These are phyloP conservation scores for Hemerocallis citrina DNA, from an alignment of 106 monocot genomes.

Conservation along the genomic window DNA sequence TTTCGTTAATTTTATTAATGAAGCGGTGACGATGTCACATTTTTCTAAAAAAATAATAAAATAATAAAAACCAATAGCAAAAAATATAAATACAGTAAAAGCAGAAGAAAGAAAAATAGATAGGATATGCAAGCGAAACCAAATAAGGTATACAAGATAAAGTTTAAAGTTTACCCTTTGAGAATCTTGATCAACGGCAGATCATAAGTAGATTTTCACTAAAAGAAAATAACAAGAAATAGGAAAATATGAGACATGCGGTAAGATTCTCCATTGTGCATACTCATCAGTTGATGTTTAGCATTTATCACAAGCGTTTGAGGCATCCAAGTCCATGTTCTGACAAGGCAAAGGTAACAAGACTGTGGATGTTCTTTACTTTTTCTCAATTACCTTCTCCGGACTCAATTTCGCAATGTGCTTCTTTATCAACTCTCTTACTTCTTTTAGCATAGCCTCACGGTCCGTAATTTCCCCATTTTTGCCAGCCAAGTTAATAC, in stretches of 20 bases:
- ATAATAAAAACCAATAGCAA: too few relatives aligned
- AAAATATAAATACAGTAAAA: neutral
- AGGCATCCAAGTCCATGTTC: conserved; percentile 18
- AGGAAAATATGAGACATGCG: conserved; percentile 7
- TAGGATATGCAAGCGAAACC: neutral
- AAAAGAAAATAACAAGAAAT: neutral
- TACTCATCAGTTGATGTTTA: conserved; percentile 7
- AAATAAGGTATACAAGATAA: neutral
- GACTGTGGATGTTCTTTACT: neutral
- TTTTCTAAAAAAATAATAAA: too few relatives aligned
- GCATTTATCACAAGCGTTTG: conserved; percentile 10
- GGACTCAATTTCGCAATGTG: conserved; percentile 14
- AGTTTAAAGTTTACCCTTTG: neutral
- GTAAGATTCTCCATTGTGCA: conserved; percentile 4
- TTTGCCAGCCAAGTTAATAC: conserved; percentile 39
- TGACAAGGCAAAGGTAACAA: conserved; percentile 1
- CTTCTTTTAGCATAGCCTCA: conserved; percentile 30
- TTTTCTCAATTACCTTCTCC: conserved; percentile 14
- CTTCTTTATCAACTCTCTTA: conserved; percentile 24
- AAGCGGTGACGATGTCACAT: too few relatives aligned
- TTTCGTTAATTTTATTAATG: too few relatives aligned
- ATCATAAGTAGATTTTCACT: neutral
- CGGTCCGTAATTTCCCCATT: conserved; percentile 35
- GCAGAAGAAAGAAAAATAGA: neutral
- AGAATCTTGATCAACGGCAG: neutral